Evolutionary conservation across 768 basidiomycete genomes (phyloP), one percentile per base, ranked within the genome.

Genomic region (Infundibulicybe gibba): DNA sequence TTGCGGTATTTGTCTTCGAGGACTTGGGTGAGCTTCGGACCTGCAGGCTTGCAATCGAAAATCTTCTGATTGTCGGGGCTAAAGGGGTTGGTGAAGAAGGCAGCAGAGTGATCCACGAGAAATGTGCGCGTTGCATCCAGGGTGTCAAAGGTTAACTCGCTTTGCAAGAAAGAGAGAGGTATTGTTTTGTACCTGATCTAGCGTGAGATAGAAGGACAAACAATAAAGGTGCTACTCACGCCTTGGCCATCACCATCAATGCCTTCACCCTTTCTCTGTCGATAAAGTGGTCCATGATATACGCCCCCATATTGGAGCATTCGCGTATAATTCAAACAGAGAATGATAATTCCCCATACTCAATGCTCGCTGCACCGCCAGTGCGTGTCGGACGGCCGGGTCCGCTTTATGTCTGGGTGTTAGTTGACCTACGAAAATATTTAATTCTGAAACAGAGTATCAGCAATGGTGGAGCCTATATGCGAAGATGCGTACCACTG

Each of bases 241-340:
- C 88, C 79, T 89, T 97, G 25, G 90, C 81, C 70, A 99, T 94
- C 54, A 88, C 82, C 61, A 92, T 80, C 50, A 99, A 64, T 2
- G 93, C 94, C 49, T 81, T 81, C 47, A 87, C 78, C 49, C 97
- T 74, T 70, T 98, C 97, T 57, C 97, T 79, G 58, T 85, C 82
- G 58, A 97, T 87, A 64, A 98, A 97, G 65, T 97, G 94, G 67
- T 98, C 97, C 91, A 99, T 97, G 60, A 99, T 93, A 66, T 98
- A 98, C 45, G 82, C 94, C 33, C 93, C 92, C 97, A 98, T 98
- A 61, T 95, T 20, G 94, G 93, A 38, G 92, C 91, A 45, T 74
- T 74, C 57, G 79, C 57, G 67, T 90, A 98, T 48, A 93, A 69
- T 45, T 82, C 80, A 71, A 98, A 98, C 55, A 99, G 77, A 35